A percentile compares a stretch with the other conserved stretches of the same genome.
Conservation (phyloP, 805 yeast species). For the Torulaspora maleeae region DNA sequence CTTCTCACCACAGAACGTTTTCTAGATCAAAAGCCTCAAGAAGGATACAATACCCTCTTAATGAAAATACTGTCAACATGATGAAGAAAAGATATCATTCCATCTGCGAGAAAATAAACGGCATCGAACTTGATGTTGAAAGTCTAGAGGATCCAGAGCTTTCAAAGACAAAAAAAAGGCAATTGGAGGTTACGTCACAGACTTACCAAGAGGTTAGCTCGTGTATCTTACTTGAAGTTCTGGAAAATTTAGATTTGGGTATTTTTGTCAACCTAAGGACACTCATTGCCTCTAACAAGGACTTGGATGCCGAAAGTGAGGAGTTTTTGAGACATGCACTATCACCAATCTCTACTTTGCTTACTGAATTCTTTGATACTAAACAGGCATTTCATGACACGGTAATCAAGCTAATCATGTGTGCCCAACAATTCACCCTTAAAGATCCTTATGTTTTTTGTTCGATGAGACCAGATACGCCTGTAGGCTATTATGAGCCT, state of each 20-base stretch:
- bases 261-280: slow-evolving; percentile 30
- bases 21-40: slow-evolving; percentile 21
- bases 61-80: slow-evolving; percentile 25
- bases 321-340: slow-evolving; percentile 33
- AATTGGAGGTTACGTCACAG: slow-evolving; percentile 27
- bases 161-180: slow-evolving; percentile 15
- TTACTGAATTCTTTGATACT: slow-evolving; percentile 66
- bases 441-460: slow-evolving; percentile 72
- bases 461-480: slow-evolving; percentile 54
- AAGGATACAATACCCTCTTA: slow-evolving; percentile 26
- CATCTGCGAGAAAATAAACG: slow-evolving; percentile 22
- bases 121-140: slow-evolving; percentile 11
- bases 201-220: slow-evolving; percentile 34
- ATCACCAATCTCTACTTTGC: slow-evolving; percentile 25
- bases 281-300: slow-evolving; percentile 22
- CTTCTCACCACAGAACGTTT: slow-evolving; percentile 17
- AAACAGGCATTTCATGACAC: slow-evolving; percentile 70
- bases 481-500: slow-evolving; percentile 31
- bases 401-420: slow-evolving; percentile 54
- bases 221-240: slow-evolving; percentile 27
- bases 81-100: slow-evolving; percentile 23
- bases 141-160: slow-evolving; percentile 12
- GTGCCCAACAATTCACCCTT: slow-evolving; percentile 63
- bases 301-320: slow-evolving; percentile 30
- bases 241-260: slow-evolving; percentile 33